These are phyloP conservation scores for Postia placenta DNA, from an alignment of 768 basidiomycete genomes.

Conservation along the genomic window DNA sequence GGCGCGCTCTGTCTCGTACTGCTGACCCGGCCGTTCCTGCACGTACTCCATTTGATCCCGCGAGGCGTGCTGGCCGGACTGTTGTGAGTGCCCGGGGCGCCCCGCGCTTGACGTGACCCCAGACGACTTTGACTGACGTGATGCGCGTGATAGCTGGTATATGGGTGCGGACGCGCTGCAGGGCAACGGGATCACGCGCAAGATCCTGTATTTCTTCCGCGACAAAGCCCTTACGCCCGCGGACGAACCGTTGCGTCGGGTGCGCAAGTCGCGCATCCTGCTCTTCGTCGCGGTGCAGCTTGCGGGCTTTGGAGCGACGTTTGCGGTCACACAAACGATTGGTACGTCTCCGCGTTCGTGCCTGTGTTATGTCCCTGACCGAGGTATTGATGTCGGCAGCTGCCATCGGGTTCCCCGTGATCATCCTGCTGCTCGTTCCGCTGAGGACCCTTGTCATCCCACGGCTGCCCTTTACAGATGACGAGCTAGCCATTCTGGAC, in stretches of 20 bases:
- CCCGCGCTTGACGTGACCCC: background rate
- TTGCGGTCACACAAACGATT: slow-evolving; percentile 87
- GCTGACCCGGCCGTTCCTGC: slow-evolving; percentile 77
- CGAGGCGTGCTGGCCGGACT: slow-evolving; percentile 79
- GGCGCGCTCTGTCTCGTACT: slow-evolving; percentile 75
- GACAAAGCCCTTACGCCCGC: slow-evolving; percentile 58
- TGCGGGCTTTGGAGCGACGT: slow-evolving; percentile 79
- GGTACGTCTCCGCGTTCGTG: slow-evolving; percentile 36
- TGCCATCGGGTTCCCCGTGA: slow-evolving; percentile 86
- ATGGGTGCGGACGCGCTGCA: slow-evolving; percentile 85
- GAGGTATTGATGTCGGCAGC: slow-evolving; percentile 34
- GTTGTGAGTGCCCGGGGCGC: slow-evolving; percentile 57
- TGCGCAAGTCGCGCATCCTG: slow-evolving; percentile 67
- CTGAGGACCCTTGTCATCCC: slow-evolving; percentile 70
- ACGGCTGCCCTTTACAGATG: slow-evolving; percentile 62
- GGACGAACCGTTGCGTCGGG: slow-evolving; percentile 66
- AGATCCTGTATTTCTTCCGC: slow-evolving; percentile 72
- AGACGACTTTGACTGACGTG: background rate
- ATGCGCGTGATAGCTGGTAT: slow-evolving; percentile 56
- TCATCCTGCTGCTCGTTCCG: slow-evolving; percentile 81
- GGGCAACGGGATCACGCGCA: slow-evolving; percentile 77
- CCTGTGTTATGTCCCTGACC: background rate
- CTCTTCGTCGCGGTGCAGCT: slow-evolving; percentile 74
- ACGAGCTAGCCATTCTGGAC: slow-evolving; percentile 83
- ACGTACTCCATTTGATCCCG: slow-evolving; percentile 74